Evolutionary conservation across 768 basidiomycete genomes (phyloP).

Genomic region (Fomitopsis serialis): DNA sequence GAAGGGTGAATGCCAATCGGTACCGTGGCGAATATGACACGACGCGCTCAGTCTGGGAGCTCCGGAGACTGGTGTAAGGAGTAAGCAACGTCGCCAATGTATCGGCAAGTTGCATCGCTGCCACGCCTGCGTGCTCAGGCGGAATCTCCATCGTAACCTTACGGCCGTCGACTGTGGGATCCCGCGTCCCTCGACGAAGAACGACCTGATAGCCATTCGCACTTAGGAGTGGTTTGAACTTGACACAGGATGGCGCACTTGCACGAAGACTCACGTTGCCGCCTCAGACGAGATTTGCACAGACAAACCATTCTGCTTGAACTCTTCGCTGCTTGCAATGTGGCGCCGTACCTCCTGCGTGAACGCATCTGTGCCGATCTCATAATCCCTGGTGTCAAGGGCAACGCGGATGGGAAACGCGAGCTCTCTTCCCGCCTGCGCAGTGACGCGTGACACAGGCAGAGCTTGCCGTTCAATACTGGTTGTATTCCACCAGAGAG

Average conservation of each 20-base stretch:
- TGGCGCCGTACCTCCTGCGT: background rate
- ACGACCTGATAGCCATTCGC: slow-evolving; percentile 9
- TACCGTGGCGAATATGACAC: slow-evolving; percentile 79
- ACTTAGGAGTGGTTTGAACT: background rate
- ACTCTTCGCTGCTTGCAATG: background rate
- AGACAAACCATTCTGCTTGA: slow-evolving; percentile 5
- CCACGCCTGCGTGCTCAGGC: background rate
- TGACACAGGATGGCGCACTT: background rate
- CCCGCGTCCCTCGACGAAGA: background rate
- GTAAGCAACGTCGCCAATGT: slow-evolving; percentile 36
- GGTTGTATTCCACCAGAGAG: slow-evolving; percentile 93
- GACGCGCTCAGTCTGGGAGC: slow-evolving; percentile 42
- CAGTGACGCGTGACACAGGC: slow-evolving; percentile 54
- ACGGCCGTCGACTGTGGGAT: slow-evolving; percentile 8
- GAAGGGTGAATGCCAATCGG: slow-evolving; percentile 84
- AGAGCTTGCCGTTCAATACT: slow-evolving; percentile 80
- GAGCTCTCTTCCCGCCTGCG: slow-evolving; percentile 37
- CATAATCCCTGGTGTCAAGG: slow-evolving; percentile 6
- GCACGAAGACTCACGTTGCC: slow-evolving; percentile 1
- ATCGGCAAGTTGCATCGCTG: slow-evolving; percentile 15
- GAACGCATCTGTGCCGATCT: background rate
- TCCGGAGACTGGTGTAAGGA: slow-evolving; percentile 35
- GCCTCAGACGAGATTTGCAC: background rate
- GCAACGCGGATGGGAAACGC: slow-evolving; percentile 18
- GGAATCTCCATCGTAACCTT: slow-evolving; percentile 3